Evolutionary conservation across 768 basidiomycete genomes (phyloP).

Genomic region (Grammothele lineata): DNA sequence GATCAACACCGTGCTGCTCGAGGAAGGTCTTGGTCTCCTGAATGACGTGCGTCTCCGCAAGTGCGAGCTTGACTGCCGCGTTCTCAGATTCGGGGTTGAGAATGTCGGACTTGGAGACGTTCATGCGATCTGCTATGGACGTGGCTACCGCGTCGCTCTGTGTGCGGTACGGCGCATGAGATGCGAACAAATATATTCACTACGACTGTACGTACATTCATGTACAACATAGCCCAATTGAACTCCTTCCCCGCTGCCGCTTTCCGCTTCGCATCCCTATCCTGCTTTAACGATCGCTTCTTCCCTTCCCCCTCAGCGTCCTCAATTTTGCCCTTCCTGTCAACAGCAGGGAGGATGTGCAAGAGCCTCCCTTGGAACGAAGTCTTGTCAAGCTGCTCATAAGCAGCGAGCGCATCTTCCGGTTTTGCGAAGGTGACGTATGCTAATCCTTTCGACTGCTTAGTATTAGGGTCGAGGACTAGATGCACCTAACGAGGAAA

Average conservation of each 20-base stretch:
- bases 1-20: constrained; percentile 67
- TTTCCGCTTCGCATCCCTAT: constrained; percentile 56
- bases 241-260: constrained; percentile 71
- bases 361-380: constrained; percentile 90
- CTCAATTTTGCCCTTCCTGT: constrained; percentile 48
- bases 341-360: constrained; percentile 84
- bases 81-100: constrained; percentile 79
- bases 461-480: constrained; percentile 43
- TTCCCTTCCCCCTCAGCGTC: constrained; percentile 40
- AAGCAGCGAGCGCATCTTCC: constrained; percentile 60
- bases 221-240: constrained; percentile 92
- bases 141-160: constrained; percentile 93
- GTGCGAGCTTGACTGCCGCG: constrained; percentile 89
- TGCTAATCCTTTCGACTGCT: constrained; percentile 55
- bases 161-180: constrained; percentile 9
- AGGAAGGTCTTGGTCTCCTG: constrained; percentile 91
- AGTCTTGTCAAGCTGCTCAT: constrained; percentile 70
- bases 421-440: constrained; percentile 51
- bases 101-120: constrained; percentile 81
- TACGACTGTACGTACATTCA: constrained; percentile 76
- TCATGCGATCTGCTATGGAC: constrained; percentile 87
- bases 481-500: constrained; percentile 45
- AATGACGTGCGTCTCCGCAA: constrained; percentile 96
- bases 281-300: constrained; percentile 56
- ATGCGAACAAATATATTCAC: constrained; percentile 22